These are phyloP conservation scores for Aspergillus hancockii DNA, from an alignment of 495 filamentous ascomycete genomes.

Conservation along the genomic window DNA sequence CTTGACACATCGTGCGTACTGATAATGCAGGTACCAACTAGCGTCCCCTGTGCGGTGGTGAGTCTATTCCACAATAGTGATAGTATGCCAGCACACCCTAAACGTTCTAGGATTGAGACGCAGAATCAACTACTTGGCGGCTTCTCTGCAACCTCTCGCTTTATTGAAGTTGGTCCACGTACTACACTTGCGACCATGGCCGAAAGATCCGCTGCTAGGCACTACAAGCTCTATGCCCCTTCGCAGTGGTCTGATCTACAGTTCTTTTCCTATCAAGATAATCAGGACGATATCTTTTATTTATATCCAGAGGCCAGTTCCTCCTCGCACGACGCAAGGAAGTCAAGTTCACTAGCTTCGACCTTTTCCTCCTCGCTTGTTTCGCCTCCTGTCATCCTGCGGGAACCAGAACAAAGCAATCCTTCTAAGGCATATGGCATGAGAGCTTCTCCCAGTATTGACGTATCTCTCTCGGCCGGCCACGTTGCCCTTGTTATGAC, in stretches of 20 bases:
- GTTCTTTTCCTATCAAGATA: conserved; percentile 21
- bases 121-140: conserved; percentile 66
- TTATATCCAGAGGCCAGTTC: conserved; percentile 3
- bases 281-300: conserved; percentile 17
- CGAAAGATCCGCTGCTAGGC: conserved; percentile 86
- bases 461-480: conserved; percentile 15
- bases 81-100: neutral
- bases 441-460: conserved; percentile 10
- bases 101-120: conserved; percentile 71
- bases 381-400: neutral
- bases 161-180: conserved; percentile 95
- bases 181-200: conserved; percentile 98
- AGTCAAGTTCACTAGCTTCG: neutral
- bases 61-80: neutral
- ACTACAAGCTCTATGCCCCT: conserved; percentile 81
- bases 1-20: neutral
- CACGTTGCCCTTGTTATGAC: conserved; percentile 24
- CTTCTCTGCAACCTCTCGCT: conserved; percentile 80
- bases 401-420: neutral
- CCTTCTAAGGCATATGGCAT: neutral
- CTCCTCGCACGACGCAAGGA: neutral
- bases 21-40: conserved; percentile 71
- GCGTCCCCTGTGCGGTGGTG: conserved; percentile 91
- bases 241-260: conserved; percentile 9
- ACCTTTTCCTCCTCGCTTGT: neutral